Percentiles rank a stretch among this genome's conserved stretches.
Evolutionary conservation across 2,329 filamentous ascomycete genomes (phyloP).

Genomic region (Phaeosphaeria sp.): DNA sequence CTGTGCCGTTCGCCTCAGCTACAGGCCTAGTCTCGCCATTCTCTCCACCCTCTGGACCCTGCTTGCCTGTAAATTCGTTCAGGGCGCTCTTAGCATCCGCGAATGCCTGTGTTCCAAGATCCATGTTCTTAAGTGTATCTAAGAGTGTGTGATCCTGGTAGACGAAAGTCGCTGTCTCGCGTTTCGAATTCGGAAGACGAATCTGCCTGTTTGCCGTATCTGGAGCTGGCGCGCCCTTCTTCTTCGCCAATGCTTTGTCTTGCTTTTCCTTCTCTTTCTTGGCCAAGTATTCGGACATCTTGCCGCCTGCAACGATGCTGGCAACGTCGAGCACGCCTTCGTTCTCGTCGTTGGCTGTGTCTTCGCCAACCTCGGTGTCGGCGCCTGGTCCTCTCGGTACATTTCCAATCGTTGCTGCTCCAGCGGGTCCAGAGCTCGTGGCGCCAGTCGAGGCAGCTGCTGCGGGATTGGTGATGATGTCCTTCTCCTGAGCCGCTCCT

Average conservation of each 20-base stretch:
- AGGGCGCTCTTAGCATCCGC: constrained; percentile 61
- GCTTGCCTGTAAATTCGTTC: constrained; percentile 54
- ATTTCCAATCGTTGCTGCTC: constrained; percentile 52
- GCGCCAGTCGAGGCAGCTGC: constrained; percentile 64
- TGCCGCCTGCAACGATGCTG: constrained; percentile 81
- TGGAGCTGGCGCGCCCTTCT: constrained; percentile 65
- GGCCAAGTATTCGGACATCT: constrained; percentile 81
- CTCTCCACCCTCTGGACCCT: constrained; percentile 39
- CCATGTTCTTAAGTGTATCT: constrained; percentile 61
- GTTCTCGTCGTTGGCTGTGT: constrained; percentile 60
- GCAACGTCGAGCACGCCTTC: constrained; percentile 85
- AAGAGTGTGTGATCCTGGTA: constrained; percentile 71
- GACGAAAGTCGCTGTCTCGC: constrained; percentile 72
- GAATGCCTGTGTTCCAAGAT: constrained; percentile 54
- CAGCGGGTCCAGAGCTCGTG: constrained; percentile 53
- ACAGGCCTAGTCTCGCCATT: constrained; percentile 33
- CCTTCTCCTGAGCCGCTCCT: constrained; percentile 50
- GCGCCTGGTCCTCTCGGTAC: constrained; percentile 61
- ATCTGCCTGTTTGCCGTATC: constrained; percentile 63
- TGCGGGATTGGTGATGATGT: constrained; percentile 58
- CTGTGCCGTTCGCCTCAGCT: constrained; percentile 36
- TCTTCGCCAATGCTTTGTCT: constrained; percentile 67
- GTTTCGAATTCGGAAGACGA: constrained; percentile 75
- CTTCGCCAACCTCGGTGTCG: constrained; percentile 62
- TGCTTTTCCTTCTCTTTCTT: constrained; percentile 83